Evolutionary conservation across 257 asterid species (phyloP).

Genomic region (Jasminum sambac): DNA sequence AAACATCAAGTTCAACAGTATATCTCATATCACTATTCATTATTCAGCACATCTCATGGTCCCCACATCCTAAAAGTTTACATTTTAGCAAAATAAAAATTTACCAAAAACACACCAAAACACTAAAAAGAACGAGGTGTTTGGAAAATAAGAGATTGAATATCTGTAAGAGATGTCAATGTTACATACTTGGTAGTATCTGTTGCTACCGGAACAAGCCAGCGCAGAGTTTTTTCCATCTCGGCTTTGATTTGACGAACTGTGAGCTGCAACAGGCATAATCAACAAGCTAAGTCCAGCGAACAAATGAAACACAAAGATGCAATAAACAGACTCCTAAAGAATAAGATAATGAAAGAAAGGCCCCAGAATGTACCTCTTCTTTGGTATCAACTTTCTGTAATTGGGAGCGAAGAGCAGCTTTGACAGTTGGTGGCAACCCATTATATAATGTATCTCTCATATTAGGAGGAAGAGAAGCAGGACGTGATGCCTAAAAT

Average conservation of each 20-base stretch:
- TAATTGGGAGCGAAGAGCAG: constrained; percentile 57
- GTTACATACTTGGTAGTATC: constrained; percentile 78
- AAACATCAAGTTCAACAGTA: too few species aligned
- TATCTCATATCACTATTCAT: too few species aligned
- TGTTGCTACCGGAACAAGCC: constrained; percentile 94
- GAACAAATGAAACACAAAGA: constrained; percentile 13
- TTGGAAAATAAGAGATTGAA: neutral
- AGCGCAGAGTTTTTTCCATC: constrained; percentile 89
- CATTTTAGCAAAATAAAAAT: too few species aligned
- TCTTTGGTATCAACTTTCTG: constrained; percentile 52
- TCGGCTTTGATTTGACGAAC: constrained; percentile 81
- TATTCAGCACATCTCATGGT: too few species aligned
- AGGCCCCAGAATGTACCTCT: constrained; percentile 46
- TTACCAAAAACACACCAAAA: neutral
- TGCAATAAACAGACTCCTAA: neutral
- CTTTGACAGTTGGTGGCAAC: constrained; percentile 70
- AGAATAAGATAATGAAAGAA: constrained; percentile 10
- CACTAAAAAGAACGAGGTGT: neutral
- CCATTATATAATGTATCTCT: constrained; percentile 88
- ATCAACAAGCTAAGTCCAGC: constrained; percentile 20
- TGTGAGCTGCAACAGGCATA: constrained; percentile 59
- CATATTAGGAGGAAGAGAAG: constrained; percentile 93
- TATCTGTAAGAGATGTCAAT: neutral
- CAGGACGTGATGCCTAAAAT: constrained; percentile 78
- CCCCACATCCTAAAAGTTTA: too few species aligned